Conservation (phyloP, 2,329 filamentous ascomycete species). For the Sporothrix variecibatus region DNA sequence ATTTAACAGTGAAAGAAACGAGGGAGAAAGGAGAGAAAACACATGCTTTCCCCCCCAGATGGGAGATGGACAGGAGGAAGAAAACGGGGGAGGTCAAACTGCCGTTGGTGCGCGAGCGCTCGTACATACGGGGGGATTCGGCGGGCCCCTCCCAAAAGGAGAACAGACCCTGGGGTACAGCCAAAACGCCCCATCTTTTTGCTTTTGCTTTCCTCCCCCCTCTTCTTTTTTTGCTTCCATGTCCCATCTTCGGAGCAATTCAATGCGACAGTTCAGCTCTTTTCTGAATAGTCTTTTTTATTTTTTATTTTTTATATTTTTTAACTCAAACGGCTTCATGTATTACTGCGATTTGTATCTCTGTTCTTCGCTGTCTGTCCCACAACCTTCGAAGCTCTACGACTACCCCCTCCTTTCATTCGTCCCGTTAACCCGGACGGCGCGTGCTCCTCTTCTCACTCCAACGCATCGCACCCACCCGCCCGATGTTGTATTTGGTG, state of each 20-base stretch:
- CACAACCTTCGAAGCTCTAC: neutral
- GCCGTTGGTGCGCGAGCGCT: too few relatives aligned
- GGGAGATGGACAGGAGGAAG: neutral
- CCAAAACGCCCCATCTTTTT: neutral
- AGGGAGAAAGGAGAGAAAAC: neutral
- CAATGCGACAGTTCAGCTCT: neutral
- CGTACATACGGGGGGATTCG: too few relatives aligned
- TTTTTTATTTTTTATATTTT: neutral
- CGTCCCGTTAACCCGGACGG: constrained; percentile 13
- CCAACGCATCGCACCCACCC: neutral
- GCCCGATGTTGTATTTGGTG: neutral
- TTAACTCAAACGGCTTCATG: neutral
- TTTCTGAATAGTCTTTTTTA: neutral
- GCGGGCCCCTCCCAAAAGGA: neutral
- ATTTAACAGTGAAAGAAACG: neutral
- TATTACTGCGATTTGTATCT: neutral
- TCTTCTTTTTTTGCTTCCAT: neutral
- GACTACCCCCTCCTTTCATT: neutral
- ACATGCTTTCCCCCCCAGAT: neutral
- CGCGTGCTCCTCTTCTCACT: neutral
- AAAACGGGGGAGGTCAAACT: too few relatives aligned
- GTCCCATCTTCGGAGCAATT: neutral
- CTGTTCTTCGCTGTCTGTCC: neutral
- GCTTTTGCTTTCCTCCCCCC: neutral
- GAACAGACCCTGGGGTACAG: neutral